Evolutionary conservation across 345 rosid genomes (phyloP), one percentile per base, ranked within the genome.

Genomic region (Citrus trifoliata): DNA sequence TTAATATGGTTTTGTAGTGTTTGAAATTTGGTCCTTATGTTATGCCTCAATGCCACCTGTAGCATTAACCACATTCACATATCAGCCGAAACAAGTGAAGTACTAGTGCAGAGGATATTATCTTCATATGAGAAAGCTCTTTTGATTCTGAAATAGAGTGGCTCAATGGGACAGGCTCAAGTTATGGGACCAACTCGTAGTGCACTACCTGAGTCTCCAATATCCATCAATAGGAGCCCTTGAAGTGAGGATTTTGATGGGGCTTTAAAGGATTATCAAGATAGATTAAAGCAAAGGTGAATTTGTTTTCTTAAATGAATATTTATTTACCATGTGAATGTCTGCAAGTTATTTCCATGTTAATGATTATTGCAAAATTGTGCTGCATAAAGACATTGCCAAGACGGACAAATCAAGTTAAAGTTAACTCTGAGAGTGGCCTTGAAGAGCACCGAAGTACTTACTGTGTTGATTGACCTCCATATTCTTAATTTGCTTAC

Each of bases 401-500:
- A 24, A 87, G 85, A 48, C 88, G 98, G 98, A 90, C 89, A 28
- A 80, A 89, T 46, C 88, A 84, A 70, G 92, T 93, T 75, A 87
- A 85, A 77, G 90, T 92, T 3, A 77, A 79, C 48, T 81, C 92
- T 69, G 92, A 89, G 70, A 86, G 84, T 77, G 79, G 88, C 70
- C 83, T 89, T 30, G 97, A 90, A 77, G 98, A 32, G n/a, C n/a
- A n/a, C n/a, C n/a, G n/a, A n/a, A n/a, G n/a, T n/a, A n/a, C n/a
- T n/a, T n/a, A n/a, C n/a, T n/a, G n/a, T n/a, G n/a, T n/a, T n/a
- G n/a, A n/a, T n/a, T n/a, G n/a, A n/a, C n/a, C n/a, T n/a, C n/a
- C n/a, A n/a, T n/a, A n/a, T 90, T 89, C 89, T 90, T 92, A 16
- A 88, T 92, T 85, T 92, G 95, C 88, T 90, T 92, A 64, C 91